These are phyloP conservation scores for Geum urbanum DNA, from an alignment of 306 rosid species.

Conservation along the genomic window DNA sequence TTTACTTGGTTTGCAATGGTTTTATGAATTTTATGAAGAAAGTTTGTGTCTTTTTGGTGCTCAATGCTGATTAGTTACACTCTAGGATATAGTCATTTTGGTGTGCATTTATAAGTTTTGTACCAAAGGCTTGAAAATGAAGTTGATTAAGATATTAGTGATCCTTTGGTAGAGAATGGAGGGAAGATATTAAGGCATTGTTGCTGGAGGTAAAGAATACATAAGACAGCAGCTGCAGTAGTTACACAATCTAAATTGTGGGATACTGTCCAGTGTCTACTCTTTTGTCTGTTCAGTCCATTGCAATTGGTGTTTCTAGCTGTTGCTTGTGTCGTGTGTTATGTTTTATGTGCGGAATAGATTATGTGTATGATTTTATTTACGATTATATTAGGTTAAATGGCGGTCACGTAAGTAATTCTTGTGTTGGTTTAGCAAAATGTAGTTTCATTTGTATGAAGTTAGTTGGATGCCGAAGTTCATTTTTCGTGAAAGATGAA, in stretches of 20 bases:
- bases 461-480: neutral
- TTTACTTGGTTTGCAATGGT: neutral
- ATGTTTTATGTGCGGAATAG: no score
- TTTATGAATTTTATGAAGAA: neutral
- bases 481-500: neutral
- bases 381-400: no score
- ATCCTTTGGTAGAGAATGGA: neutral
- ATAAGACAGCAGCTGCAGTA: neutral
- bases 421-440: no score
- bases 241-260: neutral
- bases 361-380: no score
- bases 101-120: neutral
- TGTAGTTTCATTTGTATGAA: neutral
- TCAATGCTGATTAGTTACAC: neutral
- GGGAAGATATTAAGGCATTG: neutral
- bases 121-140: no score
- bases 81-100: neutral
- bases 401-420: no score
- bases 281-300: no score
- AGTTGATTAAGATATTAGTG: neutral
- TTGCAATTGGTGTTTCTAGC: no score
- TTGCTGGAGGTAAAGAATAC: neutral
- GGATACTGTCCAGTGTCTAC: neutral
- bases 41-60: neutral
- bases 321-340: no score